Base-by-base conservation (phyloP, 768 basidiomycete species). In the Lyophyllum shimeji region DNA sequence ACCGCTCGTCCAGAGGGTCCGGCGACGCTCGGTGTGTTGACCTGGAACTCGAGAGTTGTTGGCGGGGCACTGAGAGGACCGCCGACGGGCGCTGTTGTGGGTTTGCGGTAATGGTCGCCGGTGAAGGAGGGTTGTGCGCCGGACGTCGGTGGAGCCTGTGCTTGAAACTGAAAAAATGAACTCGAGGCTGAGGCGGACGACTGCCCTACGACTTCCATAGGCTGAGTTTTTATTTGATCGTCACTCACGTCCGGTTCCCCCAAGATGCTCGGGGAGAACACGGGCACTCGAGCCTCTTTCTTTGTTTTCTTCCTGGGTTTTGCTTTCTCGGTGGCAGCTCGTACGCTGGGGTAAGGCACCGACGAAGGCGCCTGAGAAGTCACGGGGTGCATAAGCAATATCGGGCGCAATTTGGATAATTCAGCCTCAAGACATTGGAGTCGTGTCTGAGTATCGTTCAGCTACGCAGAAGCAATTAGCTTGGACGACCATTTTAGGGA, bases 341-440 rank as follows among this genome's bases (percentile, higher is more conserved):
- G 61, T 11, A 66, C 43, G 46, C 62, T 67, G 8, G 69, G 66
- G 50, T 64, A 71, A 7, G 69, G 62, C 8, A 69, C 50, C 24
- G 62, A 60, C 3, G 65, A 52, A 27, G 65, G 55, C 39, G 65
- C 60, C 62, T 50, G 59, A 70, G 59, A 50, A 39, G 73, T 61
- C 20, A 70, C 74, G 18, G 86, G 82, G 46, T 86, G 83, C 79
- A 89, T 82, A 13, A 89, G 71, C 44, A 92, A 76, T 33, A 90
- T 68, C 0, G 90, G 90, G 46, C 83, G 82, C 29, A 92, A 77
- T 58, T 82, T 82, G 2, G 73, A 68, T 7, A 91, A 74, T 65
- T 92, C 89, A 11, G 76, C 63, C 70, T 91, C 89, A 0, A 92
- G 76, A 1, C 74, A 59, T 23, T 76, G 68, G 11, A 86, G 69